Conservation (phyloP, 2,329 filamentous ascomycete species). For the Beauveria caledonica region DNA sequence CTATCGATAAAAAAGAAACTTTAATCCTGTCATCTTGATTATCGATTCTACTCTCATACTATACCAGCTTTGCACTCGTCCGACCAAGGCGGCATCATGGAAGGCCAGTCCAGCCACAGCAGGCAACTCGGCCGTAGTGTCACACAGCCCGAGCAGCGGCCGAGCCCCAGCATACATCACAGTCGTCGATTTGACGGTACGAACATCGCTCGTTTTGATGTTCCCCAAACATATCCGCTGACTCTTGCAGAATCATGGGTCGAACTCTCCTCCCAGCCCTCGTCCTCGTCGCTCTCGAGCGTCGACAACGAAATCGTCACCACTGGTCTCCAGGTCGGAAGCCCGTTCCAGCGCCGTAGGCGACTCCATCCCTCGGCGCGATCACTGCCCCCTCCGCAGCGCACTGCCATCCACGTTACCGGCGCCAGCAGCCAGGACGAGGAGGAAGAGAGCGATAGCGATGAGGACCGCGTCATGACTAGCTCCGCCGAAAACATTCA, state of each 20-base stretch:
- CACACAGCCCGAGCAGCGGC: constrained; percentile 20
- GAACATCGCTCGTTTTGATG: constrained; percentile 19
- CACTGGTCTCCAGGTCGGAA: constrained; percentile 71
- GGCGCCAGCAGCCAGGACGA: constrained; percentile 78
- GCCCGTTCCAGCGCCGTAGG: constrained; percentile 54
- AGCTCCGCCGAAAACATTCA: constrained; percentile 49
- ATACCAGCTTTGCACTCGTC: not conserved
- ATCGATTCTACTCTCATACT: constrained; percentile 4
- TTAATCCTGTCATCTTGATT: not conserved
- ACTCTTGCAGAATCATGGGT: constrained; percentile 78
- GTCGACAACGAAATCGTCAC: constrained; percentile 84
- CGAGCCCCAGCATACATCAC: constrained; percentile 23
- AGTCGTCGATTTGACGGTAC: constrained; percentile 30
- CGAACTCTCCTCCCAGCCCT: constrained; percentile 85
- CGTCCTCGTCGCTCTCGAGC: constrained; percentile 84
- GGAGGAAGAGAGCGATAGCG: constrained; percentile 85
- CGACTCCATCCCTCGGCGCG: constrained; percentile 29
- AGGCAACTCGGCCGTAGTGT: constrained; percentile 19
- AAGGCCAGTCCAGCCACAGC: constrained; percentile 20
- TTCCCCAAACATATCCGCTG: not conserved
- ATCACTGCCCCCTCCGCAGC: constrained; percentile 28
- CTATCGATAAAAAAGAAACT: constrained; percentile 4
- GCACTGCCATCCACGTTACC: constrained; percentile 30
- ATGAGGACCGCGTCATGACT: constrained; percentile 49
- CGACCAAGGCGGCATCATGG: constrained; percentile 17